These are phyloP conservation scores for Botryosphaeria dothidea DNA, from an alignment of 2,329 filamentous ascomycete species.

Conservation along the genomic window DNA sequence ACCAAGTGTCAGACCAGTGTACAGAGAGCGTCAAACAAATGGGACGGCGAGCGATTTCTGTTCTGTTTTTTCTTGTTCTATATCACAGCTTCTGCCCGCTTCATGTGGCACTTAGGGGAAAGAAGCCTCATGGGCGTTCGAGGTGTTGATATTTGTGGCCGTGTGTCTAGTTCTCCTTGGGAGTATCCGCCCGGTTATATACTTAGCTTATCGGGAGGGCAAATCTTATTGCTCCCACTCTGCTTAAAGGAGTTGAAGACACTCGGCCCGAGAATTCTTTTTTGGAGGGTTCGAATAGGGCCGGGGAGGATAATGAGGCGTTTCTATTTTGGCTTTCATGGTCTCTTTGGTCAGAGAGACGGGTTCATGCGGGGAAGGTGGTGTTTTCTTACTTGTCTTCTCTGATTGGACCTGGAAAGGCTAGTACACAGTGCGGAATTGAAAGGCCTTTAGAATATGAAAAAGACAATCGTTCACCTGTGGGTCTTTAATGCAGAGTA, in stretches of 20 bases:
- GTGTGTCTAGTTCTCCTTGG: neutral
- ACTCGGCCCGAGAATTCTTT: neutral
- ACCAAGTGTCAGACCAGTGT: constrained; percentile 5
- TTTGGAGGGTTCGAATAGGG: neutral
- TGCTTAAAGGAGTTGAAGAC: neutral
- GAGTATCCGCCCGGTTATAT: no score
- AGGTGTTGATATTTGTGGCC: neutral
- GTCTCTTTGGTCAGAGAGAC: neutral
- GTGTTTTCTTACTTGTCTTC: neutral
- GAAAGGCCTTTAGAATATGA: neutral
- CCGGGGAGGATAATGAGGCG: neutral
- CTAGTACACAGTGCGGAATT: neutral
- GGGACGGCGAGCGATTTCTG: neutral
- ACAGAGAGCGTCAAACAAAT: neutral
- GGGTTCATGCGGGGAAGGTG: neutral
- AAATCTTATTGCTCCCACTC: neutral
- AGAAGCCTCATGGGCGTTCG: neutral
- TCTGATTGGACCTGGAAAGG: neutral
- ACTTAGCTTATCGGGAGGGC: no score
- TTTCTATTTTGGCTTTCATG: neutral
- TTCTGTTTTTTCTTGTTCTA: constrained; percentile 7
- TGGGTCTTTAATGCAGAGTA: no score
- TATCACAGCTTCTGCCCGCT: neutral
- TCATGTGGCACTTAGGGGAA: neutral
- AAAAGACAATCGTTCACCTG: no score